phyloP scores from a whole-genome alignment of 2,329 filamentous ascomycete genomes.

The Xenosphaeropsis pyriputrescens region DNA sequence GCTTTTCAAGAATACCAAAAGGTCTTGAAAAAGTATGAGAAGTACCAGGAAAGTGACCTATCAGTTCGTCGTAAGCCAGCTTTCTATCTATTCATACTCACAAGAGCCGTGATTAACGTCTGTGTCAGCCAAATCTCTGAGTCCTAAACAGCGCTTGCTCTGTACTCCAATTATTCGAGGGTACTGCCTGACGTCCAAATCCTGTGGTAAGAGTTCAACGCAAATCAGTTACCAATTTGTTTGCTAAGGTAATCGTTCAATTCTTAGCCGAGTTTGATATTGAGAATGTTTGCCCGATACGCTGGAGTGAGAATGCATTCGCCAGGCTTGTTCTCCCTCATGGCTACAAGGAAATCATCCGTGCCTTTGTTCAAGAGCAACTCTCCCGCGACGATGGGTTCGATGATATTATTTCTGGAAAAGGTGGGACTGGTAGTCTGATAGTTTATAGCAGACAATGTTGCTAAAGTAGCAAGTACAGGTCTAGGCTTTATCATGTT shows the following conservation, averaged over 20 bases:
- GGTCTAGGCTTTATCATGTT: constrained; percentile 25
- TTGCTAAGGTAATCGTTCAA: constrained; percentile 2
- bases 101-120: constrained; percentile 1
- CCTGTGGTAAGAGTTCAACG: constrained; percentile 13
- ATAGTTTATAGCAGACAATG: too few relatives aligned
- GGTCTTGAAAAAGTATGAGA: constrained; percentile 2
- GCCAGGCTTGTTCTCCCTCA: constrained; percentile 30
- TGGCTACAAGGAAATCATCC: constrained; percentile 34
- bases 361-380: constrained; percentile 33
- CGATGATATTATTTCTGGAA: constrained; percentile 36
- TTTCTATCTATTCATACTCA: not conserved
- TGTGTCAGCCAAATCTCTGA: not conserved
- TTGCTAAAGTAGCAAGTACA: constrained; percentile 22
- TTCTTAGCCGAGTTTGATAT: constrained; percentile 28
- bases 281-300: constrained; percentile 26
- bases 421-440: constrained; percentile 19
- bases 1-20: constrained; percentile 5
- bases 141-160: constrained; percentile 7
- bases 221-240: not conserved
- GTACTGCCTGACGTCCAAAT: constrained; percentile 18
- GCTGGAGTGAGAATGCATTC: constrained; percentile 34
- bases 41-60: constrained; percentile 1
- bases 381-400: constrained; percentile 24
- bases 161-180: constrained; percentile 16
- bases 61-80: too few relatives aligned